phyloP scores from a whole-genome alignment of 139 green algal species.

The Edaphochlamys debaryana region DNA sequence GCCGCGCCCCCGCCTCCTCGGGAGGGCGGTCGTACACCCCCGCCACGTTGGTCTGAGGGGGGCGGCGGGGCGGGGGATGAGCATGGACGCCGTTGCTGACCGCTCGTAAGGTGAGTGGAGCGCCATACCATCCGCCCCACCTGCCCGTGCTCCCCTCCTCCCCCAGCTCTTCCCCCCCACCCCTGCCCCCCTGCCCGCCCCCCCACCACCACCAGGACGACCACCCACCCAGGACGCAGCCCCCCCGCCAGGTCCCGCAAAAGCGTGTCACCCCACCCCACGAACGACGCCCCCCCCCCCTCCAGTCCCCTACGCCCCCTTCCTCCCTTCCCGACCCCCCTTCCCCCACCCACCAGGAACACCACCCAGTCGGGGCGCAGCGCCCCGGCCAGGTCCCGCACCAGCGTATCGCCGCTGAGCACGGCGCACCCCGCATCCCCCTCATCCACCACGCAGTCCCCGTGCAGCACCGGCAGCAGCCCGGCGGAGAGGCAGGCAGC shows the following conservation, averaged over 20 bases:
- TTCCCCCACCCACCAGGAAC: conserved; percentile 67
- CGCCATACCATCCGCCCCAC: background rate
- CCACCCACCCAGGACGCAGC: conserved; percentile 53
- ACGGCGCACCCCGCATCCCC: conserved; percentile 65
- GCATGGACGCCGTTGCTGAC: background rate
- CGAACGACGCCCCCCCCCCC: too few species aligned
- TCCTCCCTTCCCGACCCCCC: too few species aligned
- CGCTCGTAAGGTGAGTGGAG: too few species aligned
- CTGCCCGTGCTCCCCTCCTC: too few species aligned
- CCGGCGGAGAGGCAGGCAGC: conserved; percentile 41
- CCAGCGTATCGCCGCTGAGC: conserved; percentile 57
- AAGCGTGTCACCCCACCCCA: conserved; percentile 65
- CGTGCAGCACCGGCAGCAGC: conserved; percentile 79
- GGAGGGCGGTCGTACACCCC: conserved; percentile 70
- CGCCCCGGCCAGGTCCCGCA: conserved; percentile 41
- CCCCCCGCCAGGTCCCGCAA: conserved; percentile 51
- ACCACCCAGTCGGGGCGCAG: conserved; percentile 50
- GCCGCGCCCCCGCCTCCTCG: conserved; percentile 48
- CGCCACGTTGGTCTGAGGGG: conserved; percentile 66
- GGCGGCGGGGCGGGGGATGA: background rate
- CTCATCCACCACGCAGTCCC: conserved; percentile 66
- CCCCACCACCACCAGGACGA: conserved; percentile 65
- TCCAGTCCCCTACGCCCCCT: too few species aligned
- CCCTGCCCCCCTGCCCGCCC: background rate
- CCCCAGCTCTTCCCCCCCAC: background rate